These are phyloP conservation scores for Cicer cuneatum DNA, from an alignment of 306 rosid genomes.

Conservation along the genomic window DNA sequence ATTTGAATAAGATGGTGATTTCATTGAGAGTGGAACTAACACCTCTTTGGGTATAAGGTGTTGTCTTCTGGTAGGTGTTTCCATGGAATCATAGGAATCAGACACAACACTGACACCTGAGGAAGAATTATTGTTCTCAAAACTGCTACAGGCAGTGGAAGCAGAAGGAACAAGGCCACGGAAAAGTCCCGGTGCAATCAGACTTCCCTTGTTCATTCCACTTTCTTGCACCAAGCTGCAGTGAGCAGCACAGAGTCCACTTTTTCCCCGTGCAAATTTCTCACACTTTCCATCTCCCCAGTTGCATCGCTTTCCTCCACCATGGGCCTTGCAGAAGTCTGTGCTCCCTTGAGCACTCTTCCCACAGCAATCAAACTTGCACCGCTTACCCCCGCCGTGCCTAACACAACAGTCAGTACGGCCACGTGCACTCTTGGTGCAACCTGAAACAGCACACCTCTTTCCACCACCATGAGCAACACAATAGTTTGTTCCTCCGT, in stretches of 20 bases:
- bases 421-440: constrained; percentile 97
- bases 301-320: constrained; percentile 92
- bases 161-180: constrained; percentile 76
- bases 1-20: constrained; percentile 59
- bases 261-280: constrained; percentile 94
- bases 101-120: constrained; percentile 71
- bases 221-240: constrained; percentile 71
- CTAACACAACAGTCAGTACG: constrained; percentile 95
- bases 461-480: constrained; percentile 99
- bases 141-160: constrained; percentile 66
- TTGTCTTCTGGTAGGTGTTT: constrained; percentile 54
- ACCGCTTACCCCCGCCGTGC: constrained; percentile 97
- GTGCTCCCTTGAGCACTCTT: constrained; percentile 99
- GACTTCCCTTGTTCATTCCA: constrained; percentile 63
- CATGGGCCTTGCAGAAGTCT: constrained; percentile 98
- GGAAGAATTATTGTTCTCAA: constrained; percentile 74
- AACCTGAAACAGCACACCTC: constrained; percentile 86
- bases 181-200: constrained; percentile 86
- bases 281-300: constrained; percentile 96
- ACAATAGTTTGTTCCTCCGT: constrained; percentile 94
- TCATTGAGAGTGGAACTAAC: constrained; percentile 81
- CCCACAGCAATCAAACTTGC: constrained; percentile 76
- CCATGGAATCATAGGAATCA: constrained; percentile 66
- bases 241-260: constrained; percentile 97
- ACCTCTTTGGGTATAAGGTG: constrained; percentile 82